Evolutionary conservation across 805 yeast species (phyloP), one percentile per base, ranked within the genome.

Genomic region (Martiniozyma abietophila): DNA sequence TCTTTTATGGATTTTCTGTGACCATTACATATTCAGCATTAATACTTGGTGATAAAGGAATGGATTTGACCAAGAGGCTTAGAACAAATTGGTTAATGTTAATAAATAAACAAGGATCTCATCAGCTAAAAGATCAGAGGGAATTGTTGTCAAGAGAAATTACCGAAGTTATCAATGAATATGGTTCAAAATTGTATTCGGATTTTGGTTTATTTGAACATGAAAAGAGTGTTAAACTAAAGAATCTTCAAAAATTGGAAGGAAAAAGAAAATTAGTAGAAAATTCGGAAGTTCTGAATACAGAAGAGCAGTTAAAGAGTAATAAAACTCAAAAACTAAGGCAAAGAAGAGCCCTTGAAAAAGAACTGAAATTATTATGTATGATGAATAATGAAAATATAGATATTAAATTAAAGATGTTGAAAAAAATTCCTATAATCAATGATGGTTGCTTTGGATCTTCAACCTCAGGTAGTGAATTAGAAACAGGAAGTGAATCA

Each of bases 11-110:
- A n/a, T 57, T 74, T 16, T 77, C 92, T 35, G 84, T 71, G 1
- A 53, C 69, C 19, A 75, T 89, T 11, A 83, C 96, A 0, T 89
- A 83, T 50, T 76, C 94, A n/a, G 95, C 98, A 0, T 67, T 92
- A 45, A 67, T 84, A 18, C 75, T 85, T 38, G 97, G 98, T 35
- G 98, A 92, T 51, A 80, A 77, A 40, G 98, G 98, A 23, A 69
- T 84, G 76, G 97, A 89, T 53, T 67, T 82, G 31, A 70, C 80
- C 54, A 85, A 85, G 52, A 78, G 94, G 3, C 61, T 89, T 36
- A 70, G 86, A 44, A 96, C 97, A 1, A 60, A 89, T 27, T 80
- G 80, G 58, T 54, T 80, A 18, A 73, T 82, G 3, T 54, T 81
- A 14, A 70, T 69, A 8, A 65, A 74, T 17, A 79, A 80, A 26